Base-by-base conservation (phyloP, 345 rosid genomes). In the Moricandia arvensis region DNA sequence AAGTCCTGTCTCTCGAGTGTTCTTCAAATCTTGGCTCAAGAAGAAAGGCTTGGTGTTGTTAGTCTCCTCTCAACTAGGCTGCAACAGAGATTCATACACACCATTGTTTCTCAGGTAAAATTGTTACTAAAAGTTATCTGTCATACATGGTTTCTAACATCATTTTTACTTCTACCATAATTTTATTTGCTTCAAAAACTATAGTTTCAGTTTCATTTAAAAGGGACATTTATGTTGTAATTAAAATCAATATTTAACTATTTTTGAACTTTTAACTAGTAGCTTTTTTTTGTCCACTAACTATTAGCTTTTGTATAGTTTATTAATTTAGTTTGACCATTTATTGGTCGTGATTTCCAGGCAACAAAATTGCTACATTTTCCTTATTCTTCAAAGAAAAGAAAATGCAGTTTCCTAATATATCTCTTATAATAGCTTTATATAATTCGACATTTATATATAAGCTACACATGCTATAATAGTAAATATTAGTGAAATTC, bases 81-180 rank as follows among this genome's bases (percentile, higher is more conserved):
- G 35, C 77, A 18, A 21, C 69, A 67, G 12, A 73, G 70, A 74
- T 62, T 73, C 17, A 24, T 61, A 10, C 78, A 79, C 70, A 79
- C 69, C 59, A 79, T 79, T 79, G 74, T 67, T 54, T 61, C 70
- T 10, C 53, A 79, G 78, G 81, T 78, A 78, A n/a, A n/a, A n/a
- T n/a, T n/a, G n/a, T n/a, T n/a, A n/a, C n/a, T n/a, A n/a, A n/a
- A n/a, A n/a, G n/a, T n/a, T n/a, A n/a, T n/a, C n/a, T n/a, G n/a
- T n/a, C n/a, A n/a, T n/a, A n/a, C n/a, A n/a, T n/a, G n/a, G n/a
- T n/a, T n/a, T n/a, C n/a, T n/a, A n/a, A n/a, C n/a, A n/a, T n/a
- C n/a, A 2, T 4, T 7, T 24, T 59, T 27, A 59, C 35, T 17
- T 18, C 34, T 47, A 18, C 5, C 59, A 9, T 8, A 27, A 34